These are phyloP conservation scores for Stachybotrys elegans DNA, from an alignment of 2,329 filamentous ascomycete species.

Conservation along the genomic window DNA sequence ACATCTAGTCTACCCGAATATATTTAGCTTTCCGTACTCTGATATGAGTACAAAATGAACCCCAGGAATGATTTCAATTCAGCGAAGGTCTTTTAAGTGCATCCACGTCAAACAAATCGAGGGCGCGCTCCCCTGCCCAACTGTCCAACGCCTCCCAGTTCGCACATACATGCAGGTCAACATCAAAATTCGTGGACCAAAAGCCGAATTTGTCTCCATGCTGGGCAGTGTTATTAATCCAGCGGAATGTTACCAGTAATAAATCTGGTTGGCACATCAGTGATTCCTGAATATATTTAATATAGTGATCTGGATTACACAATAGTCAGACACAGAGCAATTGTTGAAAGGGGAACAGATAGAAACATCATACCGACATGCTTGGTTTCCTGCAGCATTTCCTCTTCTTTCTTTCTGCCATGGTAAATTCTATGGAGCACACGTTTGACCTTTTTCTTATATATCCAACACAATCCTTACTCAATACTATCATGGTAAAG, in stretches of 20 bases:
- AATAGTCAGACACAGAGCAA: neutral
- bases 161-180: neutral
- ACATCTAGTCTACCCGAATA: neutral
- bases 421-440: constrained; percentile 4
- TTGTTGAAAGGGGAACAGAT: neutral
- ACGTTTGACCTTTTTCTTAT: constrained; percentile 5
- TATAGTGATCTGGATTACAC: constrained; percentile 4
- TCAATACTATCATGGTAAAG: no score
- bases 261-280: constrained; percentile 6
- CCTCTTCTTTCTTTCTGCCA: neutral
- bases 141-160: constrained; percentile 4
- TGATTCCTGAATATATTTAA: constrained; percentile 4
- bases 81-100: constrained; percentile 1
- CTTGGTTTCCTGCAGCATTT: neutral
- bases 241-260: constrained; percentile 4
- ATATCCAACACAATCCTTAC: no score
- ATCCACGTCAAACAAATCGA: constrained; percentile 3
- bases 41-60: neutral
- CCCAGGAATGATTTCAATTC: neutral
- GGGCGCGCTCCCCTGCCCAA: constrained; percentile 1
- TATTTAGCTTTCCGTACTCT: neutral
- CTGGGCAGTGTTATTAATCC: constrained; percentile 6
- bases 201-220: constrained; percentile 1
- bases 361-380: constrained; percentile 5
- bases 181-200: constrained; percentile 3